Percentiles rank a stretch among this genome's conserved stretches.
Conservation (phyloP, 179 eudicot species). For the Gypsophila paniculata region DNA sequence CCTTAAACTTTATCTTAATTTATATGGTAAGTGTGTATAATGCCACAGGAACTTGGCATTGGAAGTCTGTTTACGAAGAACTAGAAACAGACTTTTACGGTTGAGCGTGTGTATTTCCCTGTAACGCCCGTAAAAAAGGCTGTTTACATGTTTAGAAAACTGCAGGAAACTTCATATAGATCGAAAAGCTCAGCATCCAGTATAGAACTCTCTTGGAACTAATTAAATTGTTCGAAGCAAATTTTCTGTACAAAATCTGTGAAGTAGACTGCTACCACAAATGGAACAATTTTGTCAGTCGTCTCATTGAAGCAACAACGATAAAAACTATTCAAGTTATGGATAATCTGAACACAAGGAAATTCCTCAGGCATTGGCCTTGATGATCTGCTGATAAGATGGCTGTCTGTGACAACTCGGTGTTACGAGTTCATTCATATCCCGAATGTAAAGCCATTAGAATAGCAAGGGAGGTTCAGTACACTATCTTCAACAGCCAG, state of each 20-base stretch:
- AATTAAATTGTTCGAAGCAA: not conserved
- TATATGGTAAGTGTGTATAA: no score
- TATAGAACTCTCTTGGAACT: no score
- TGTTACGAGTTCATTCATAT: constrained; percentile 16
- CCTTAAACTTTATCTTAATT: no score
- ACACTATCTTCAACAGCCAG: constrained; percentile 64
- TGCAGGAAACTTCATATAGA: no score
- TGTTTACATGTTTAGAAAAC: no score
- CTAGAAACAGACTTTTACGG: no score
- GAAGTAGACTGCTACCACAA: not conserved
- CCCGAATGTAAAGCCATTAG: constrained; percentile 69
- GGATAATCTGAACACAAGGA: not conserved
- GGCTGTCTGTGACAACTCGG: not conserved
- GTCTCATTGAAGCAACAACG: not conserved
- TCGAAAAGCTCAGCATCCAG: no score
- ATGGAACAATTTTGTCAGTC: not conserved
- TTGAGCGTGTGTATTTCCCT: no score
- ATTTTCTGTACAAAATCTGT: not conserved
- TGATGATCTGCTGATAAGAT: not conserved
- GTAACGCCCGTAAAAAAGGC: no score
- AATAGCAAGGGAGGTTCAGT: constrained; percentile 68
- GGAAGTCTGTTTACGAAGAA: no score
- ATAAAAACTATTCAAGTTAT: no score
- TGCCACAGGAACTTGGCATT: no score
- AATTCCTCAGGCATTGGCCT: not conserved